Base-by-base conservation (phyloP, 495 filamentous ascomycete genomes). In the Bryoglossum gracile region DNA sequence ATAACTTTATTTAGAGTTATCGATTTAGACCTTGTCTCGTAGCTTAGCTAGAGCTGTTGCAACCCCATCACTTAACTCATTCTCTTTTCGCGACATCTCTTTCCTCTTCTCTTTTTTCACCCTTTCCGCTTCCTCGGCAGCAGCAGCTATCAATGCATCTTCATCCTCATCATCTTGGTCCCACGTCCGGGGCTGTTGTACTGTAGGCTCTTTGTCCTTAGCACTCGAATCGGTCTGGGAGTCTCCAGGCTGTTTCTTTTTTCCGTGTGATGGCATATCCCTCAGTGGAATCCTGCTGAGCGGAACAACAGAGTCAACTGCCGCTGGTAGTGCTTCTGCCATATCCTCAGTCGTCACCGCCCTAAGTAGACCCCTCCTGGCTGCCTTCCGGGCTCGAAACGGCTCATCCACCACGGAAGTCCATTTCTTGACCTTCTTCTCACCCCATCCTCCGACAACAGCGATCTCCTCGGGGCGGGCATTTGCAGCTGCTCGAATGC, bases 381-480 rank as follows among this genome's bases (percentile, higher is more conserved):
- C 79, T 2, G 84, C 77, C 47, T 80, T 83, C 57, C 80, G 77
- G 8, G 84, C 78, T 52, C 86, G 66, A 56, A 96, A 96, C 5
- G 84, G 85, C 66, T 94, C 89, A 43, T 86, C 71, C 5, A 96
- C 87, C 3, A 82, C 82, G 43, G 66, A 74, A 58, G 78, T 84
- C 88, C 91, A 97, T 45, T 75, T 74, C 58, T 82, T 79, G 5
- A 95, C 87, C 64, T 97, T 99, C 69, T 84, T 91, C 69, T 94
- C 87, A 14, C 92, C 92, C 90, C 90, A 97, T 8, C 92, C 92
- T 4, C 83, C 75, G 22, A 99, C 78, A 34, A 86, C 63, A 22
- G 78, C 74, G 36, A 97, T 71, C 64, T 94, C 84, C 57, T 99
- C 94, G 1, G 86, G 81, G 10, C 79, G 73, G 11, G 87, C 90